Evolutionary conservation across 257 asterid species (phyloP).

Genomic region (Solanum dulcamara): DNA sequence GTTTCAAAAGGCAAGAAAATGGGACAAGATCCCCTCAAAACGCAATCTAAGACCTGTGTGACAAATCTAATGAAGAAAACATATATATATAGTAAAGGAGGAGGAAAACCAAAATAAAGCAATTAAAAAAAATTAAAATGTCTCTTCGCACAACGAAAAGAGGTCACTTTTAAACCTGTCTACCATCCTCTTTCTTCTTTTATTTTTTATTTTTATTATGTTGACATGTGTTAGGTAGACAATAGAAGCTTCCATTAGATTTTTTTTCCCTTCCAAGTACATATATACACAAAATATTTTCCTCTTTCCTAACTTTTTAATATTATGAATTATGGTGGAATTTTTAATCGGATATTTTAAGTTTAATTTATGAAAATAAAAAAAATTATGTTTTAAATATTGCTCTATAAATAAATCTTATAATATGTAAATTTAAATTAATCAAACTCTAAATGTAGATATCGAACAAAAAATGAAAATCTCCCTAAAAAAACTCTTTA

Average conservation of each 20-base stretch:
- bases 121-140: background rate
- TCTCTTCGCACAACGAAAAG: slow-evolving; percentile 34
- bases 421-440: no score
- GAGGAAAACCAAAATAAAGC: background rate
- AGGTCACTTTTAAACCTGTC: slow-evolving; percentile 1
- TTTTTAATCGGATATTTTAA: no score
- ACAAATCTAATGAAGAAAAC: background rate
- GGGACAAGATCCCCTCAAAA: background rate
- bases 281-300: background rate
- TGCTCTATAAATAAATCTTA: rapidly evolving
- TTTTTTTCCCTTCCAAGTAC: background rate
- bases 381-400: no score
- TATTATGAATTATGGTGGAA: background rate
- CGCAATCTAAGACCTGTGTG: background rate
- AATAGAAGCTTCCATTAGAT: slow-evolving; percentile 54
- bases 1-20: background rate
- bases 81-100: background rate
- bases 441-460: no score
- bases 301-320: background rate
- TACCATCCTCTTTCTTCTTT: slow-evolving; percentile 4
- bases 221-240: slow-evolving; percentile 59
- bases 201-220: background rate
- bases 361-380: no score
- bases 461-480: no score
- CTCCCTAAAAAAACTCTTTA: background rate